phyloP scores from a whole-genome alignment of 129 eudicot genomes.

The Smallanthus sonchifolius region DNA sequence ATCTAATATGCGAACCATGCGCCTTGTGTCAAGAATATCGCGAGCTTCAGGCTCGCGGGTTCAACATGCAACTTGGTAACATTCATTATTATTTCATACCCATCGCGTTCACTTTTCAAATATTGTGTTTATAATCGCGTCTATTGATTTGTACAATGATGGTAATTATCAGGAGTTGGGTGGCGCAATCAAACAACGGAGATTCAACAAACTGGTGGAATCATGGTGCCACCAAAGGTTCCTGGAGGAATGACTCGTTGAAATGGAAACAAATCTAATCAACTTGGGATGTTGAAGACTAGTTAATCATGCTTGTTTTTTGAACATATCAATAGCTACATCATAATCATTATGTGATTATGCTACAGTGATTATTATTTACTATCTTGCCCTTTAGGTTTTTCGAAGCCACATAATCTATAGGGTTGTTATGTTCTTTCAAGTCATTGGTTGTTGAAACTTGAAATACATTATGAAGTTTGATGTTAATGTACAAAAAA shows the following conservation, averaged over 20 bases:
- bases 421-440: conserved; percentile 26
- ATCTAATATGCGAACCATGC: conserved; percentile 34
- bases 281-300: conserved; percentile 35
- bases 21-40: conserved; percentile 45
- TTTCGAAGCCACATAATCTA: conserved; percentile 12
- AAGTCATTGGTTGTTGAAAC: conserved; percentile 23
- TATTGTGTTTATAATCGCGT: not conserved
- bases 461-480: conserved; percentile 10
- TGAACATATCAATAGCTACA: conserved; percentile 14
- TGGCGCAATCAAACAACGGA: conserved; percentile 30
- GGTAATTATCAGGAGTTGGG: conserved; percentile 19
- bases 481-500: not conserved
- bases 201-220: conserved; percentile 29
- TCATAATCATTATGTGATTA: conserved; percentile 13
- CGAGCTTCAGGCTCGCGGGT: conserved; percentile 40
- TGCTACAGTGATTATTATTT: not conserved
- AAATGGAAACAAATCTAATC: conserved; percentile 16
- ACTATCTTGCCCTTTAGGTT: not conserved
- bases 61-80: conserved; percentile 36
- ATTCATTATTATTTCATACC: not conserved
- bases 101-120: not conserved
- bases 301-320: conserved; percentile 24
- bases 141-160: not conserved
- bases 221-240: conserved; percentile 28
- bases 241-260: conserved; percentile 35